phyloP scores from a whole-genome alignment of 305 asterid species.

The Solanum hybrid region DNA sequence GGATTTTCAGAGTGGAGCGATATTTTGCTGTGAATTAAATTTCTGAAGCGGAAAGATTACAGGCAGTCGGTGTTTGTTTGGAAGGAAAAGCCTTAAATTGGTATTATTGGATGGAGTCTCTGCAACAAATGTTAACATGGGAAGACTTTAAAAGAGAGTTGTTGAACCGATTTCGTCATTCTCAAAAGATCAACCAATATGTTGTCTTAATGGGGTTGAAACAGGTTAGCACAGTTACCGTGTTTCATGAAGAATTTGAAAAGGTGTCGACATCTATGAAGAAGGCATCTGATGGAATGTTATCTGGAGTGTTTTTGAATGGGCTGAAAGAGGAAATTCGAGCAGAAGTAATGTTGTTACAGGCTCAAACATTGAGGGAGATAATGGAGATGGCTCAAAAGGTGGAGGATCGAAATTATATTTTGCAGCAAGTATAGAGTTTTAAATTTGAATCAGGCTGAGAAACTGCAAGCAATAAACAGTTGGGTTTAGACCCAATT shows the following conservation, averaged over 20 bases:
- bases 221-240: too few relatives aligned
- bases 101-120: background rate
- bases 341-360: background rate
- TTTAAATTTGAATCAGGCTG: too few relatives aligned
- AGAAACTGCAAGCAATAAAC: background rate
- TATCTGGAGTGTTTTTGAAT: background rate
- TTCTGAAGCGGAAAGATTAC: background rate
- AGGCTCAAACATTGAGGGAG: background rate
- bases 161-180: background rate
- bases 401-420: background rate
- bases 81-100: background rate
- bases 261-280: background rate
- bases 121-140: background rate
- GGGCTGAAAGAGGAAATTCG: background rate
- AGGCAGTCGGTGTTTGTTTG: background rate
- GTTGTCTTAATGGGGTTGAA: background rate
- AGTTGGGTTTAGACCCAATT: background rate
- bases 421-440: background rate
- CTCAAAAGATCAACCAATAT: background rate
- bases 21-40: background rate
- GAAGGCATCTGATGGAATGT: background rate
- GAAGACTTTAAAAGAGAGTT: background rate
- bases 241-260: too few relatives aligned
- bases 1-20: background rate
- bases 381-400: background rate